phyloP scores from a whole-genome alignment of 768 basidiomycete genomes.

The Pholiota conissans region DNA sequence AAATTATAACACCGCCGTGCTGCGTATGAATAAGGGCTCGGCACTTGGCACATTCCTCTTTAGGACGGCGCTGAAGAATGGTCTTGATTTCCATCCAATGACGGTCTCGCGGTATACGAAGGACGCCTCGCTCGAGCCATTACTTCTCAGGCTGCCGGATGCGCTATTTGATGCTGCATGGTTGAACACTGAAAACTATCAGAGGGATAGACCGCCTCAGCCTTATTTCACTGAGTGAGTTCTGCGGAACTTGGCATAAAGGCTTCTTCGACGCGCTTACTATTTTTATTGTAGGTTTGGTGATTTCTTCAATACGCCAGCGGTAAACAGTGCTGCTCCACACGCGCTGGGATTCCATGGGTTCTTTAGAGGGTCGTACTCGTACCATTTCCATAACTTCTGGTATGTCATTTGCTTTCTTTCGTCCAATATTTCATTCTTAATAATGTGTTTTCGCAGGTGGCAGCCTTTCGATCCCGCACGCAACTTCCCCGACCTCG shows the following conservation, averaged over 20 bases:
- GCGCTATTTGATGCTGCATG: constrained; percentile 94
- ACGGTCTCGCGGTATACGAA: constrained; percentile 82
- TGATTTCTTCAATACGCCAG: constrained; percentile 80
- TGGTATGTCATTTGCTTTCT: constrained; percentile 55
- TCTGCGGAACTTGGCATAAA: not conserved
- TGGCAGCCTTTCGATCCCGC: constrained; percentile 91
- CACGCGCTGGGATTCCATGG: constrained; percentile 85
- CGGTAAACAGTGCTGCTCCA: constrained; percentile 70
- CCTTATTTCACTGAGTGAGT: constrained; percentile 85
- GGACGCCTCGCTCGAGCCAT: constrained; percentile 75
- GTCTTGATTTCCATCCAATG: constrained; percentile 94
- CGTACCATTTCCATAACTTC: constrained; percentile 94
- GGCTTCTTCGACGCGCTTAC: not conserved
- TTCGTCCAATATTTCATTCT: not conserved
- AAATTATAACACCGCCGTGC: constrained; percentile 92
- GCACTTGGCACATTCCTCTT: constrained; percentile 90
- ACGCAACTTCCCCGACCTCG: constrained; percentile 91
- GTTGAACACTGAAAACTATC: constrained; percentile 89
- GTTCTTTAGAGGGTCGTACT: constrained; percentile 92
- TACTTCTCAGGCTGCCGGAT: constrained; percentile 83
- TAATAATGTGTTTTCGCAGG: constrained; percentile 43
- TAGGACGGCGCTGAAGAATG: constrained; percentile 88
- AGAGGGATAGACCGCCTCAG: constrained; percentile 88
- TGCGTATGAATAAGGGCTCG: constrained; percentile 85
- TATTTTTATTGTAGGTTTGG: constrained; percentile 59